Conservation (phyloP, 2,329 filamentous ascomycete species). For the Calonectria naviculata region DNA sequence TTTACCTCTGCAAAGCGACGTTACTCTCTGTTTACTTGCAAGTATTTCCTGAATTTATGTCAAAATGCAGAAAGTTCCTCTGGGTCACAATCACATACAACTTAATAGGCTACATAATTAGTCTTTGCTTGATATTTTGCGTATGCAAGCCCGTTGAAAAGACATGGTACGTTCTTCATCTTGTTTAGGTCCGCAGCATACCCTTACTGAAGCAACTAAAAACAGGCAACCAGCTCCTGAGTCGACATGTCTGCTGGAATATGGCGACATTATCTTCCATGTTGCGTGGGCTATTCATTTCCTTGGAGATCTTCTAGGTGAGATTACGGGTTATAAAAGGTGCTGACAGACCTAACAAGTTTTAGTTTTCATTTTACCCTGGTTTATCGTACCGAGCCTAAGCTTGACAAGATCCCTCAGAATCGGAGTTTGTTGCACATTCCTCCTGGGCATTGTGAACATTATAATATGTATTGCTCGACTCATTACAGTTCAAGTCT, state of each 20-base stretch:
- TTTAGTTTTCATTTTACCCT: background rate
- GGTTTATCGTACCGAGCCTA: background rate
- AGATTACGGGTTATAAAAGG: background rate
- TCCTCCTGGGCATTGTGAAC: background rate
- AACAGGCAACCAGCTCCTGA: background rate
- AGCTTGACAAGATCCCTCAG: background rate
- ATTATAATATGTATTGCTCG: background rate
- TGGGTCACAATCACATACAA: background rate
- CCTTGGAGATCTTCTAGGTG: background rate
- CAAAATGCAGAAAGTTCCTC: background rate
- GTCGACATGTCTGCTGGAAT: background rate
- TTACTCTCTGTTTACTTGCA: background rate
- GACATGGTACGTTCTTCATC: background rate
- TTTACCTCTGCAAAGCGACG: conserved; percentile 2
- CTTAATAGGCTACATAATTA: background rate
- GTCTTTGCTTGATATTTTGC: background rate
- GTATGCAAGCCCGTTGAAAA: background rate
- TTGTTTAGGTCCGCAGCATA: background rate
- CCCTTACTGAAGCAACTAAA: background rate
- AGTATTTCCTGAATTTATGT: background rate
- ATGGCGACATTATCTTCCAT: background rate
- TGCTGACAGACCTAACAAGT: background rate
- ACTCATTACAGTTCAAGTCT: background rate
- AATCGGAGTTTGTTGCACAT: background rate
- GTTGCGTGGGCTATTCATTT: background rate